Conservation (phyloP, 495 filamentous ascomycete species). For the Mytilinidion resinicola region DNA sequence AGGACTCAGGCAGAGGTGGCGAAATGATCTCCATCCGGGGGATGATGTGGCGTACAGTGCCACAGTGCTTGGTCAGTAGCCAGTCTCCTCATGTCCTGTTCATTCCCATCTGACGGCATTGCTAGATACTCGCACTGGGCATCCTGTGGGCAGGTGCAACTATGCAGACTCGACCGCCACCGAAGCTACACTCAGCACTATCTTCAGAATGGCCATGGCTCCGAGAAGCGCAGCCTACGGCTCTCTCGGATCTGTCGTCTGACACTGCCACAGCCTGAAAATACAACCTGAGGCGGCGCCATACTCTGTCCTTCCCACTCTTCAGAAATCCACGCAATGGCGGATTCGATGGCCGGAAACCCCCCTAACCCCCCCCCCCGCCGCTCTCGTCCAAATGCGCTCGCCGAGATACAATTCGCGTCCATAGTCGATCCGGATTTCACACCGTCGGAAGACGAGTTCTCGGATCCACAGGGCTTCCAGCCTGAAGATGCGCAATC, state of each 20-base stretch:
- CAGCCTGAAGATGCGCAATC: conserved; percentile 51
- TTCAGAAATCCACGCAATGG: not conserved
- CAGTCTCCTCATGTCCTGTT: too few relatives aligned
- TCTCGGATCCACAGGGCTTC: conserved; percentile 16
- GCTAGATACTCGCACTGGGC: not conserved
- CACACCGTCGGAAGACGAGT: conserved; percentile 26
- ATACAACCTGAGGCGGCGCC: not conserved
- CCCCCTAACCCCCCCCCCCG: not conserved
- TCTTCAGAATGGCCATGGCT: too few relatives aligned
- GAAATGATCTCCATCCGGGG: too few relatives aligned
- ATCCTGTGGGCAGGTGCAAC: not conserved
- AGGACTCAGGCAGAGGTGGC: too few relatives aligned
- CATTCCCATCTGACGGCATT: not conserved
- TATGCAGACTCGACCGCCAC: not conserved
- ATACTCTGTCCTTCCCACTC: not conserved
- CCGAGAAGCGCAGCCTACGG: not conserved
- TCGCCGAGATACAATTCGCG: conserved; percentile 24
- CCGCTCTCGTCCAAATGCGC: conserved; percentile 13
- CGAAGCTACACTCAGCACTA: too few relatives aligned
- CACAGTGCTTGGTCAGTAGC: too few relatives aligned
- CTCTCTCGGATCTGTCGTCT: not conserved
- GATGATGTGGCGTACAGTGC: too few relatives aligned
- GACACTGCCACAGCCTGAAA: not conserved
- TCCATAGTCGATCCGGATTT: conserved; percentile 22
- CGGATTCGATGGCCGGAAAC: not conserved